Base-by-base conservation (phyloP, 2,329 filamentous ascomycete genomes). In the Cladobotryum protrusum region DNA sequence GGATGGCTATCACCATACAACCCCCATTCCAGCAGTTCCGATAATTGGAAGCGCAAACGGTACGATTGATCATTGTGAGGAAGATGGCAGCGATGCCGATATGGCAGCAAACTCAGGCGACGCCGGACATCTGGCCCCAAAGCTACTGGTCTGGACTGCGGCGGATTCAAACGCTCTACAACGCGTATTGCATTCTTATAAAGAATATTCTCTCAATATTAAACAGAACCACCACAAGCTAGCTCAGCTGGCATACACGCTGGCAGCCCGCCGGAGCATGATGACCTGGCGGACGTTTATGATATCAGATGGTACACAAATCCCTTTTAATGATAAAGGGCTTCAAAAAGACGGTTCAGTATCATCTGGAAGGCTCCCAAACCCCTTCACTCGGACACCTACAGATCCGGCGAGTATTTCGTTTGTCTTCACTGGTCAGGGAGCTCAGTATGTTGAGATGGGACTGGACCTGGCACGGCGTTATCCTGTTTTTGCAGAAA, bases 361-460 rank as follows among this genome's bases (percentile, higher is more conserved):
- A 24, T 24, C 20, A 24, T 7, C 20, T 7, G 4, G 20, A 4
- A 4, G 20, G 7, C 20, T 7, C 7, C 20, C 7, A 24, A 24
- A 24, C 20, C 7, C 20, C 20, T 24, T 24, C 7, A 24, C 7
- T 7, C 20, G 20, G 20, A 29, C n/a, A 9, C 18, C 13, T n/a
- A 43, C 11, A 12, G 19, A 24, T 9, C 9, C 9, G 11, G 17
- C 18, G 9, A 29, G 24, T 32, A 33, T 60, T 17, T 54, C 51
- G 15, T 63, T 65, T 44, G 57, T 61, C 13, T 60, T 67, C 50
- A 67, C 64, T 3, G 64, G 64, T 9, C 64, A 66, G 47, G 64
- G 64, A 24, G 64, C 61, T 2, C 61, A 64, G 43, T 64, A 58
- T 54, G 20, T 19, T 15, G 57, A 41, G 39, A 64, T 67, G 64